Evolutionary conservation across 73 alveolate species (phyloP), one percentile per base, ranked within the genome.

Genomic region (Durusdinium trenchii): DNA sequence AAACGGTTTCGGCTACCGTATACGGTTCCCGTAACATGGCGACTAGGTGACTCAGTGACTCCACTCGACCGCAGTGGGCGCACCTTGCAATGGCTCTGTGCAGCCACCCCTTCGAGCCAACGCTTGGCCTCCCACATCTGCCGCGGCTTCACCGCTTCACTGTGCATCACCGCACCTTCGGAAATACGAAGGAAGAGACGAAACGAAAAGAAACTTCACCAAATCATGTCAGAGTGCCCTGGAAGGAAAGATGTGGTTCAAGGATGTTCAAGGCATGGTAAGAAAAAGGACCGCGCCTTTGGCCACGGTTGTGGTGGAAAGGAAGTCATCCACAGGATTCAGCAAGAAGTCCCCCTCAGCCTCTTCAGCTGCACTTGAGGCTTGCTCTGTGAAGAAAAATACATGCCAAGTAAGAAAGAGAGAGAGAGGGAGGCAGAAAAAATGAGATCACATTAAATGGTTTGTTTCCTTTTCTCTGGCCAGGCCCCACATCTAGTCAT

Each of bases 51-150:
- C n/a, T n/a, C n/a, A n/a, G n/a, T n/a, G n/a, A n/a, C n/a, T n/a
- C n/a, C n/a, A n/a, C n/a, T n/a, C n/a, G n/a, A n/a, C n/a, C n/a
- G n/a, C n/a, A n/a, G n/a, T n/a, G n/a, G n/a, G n/a, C n/a, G n/a
- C n/a, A 32, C 97, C 97, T 90, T 43, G 47, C 87, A 90, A n/a
- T 90, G 28, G 48, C 54, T 26, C 14, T 90, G 71, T 48, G 52
- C 86, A 32, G 97, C 97, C 36, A 90, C 18, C 35, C 40, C 60
- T 87, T 90, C 67, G 76, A 90, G 76, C 97, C 97, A 90, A 9
- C 62, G 38, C 45, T 76, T 75, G 45, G 97, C 97, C 81, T 90
- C 87, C 87, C n/a, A 42, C 14, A 86, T 20, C 84, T 86, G 95
- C 16, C 81, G 82, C 38, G 93, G 93, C 42, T 83, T 83, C 75